Evolutionary conservation across 2,329 filamentous ascomycete species (phyloP), one percentile per base, ranked within the genome.

Genomic region (Didymella pinodella): DNA sequence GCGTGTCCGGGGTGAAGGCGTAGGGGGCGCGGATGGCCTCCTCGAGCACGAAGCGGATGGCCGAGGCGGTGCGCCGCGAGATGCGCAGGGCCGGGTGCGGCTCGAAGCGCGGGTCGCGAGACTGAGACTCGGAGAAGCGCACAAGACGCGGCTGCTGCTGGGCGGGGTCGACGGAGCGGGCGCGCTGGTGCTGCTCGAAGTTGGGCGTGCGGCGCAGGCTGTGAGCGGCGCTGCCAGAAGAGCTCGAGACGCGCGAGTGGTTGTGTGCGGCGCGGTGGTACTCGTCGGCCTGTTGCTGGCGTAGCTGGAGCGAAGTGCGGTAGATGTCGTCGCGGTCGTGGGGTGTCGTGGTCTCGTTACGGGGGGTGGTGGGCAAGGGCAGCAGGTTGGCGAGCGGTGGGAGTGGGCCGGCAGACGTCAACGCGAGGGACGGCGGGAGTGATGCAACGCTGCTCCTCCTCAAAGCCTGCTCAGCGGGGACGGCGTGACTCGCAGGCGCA

Each of bases 1-100:
- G 85, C 67, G 89, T 81, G 78, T 97, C 93, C 25, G 90, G 85
- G 8, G 93, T 96, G 79, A 98, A 96, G 48, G 87, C 82, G 66
- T 92, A 86, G 2, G 94, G 93, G 46, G 89, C 86, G 67, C 93
- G 90, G 66, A 98, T 85, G 36, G 92, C 92, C 81, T 96, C 92
- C 82, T 98, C 93, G 57, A 98, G 86, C 36, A 93, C 88, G 82
- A 91, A 98, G 69, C 96, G 89, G 75, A 99, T 93, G 36, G 95
- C 94, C 77, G 90, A 91, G 65, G 92, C 91, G 46, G 92, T 97
- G 65, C 91, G 88, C 68, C 87, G 89, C 47, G 93, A 97, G 77
- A 97, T 89, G 71, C 87, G 88, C 70, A 77, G 85, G 77, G 85
- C 85, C 75, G 80, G 85, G 79, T 75, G 85, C 73, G 72, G 83